Base-by-base conservation (phyloP, 345 rosid species). In the Camelina laxa region DNA sequence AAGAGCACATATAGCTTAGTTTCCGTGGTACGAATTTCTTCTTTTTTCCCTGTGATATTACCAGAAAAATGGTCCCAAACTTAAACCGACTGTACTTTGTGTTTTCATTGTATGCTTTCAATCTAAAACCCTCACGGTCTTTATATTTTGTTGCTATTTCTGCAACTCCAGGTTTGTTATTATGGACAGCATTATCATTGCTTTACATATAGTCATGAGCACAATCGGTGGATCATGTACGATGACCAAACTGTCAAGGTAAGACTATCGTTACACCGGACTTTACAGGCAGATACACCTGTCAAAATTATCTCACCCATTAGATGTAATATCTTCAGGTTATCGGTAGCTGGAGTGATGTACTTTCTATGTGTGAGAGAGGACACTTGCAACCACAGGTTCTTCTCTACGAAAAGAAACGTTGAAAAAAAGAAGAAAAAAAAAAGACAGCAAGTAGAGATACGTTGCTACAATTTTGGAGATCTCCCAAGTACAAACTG, bases 311-410 rank as follows among this genome's bases (percentile, higher is more conserved):
- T 65, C 31, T 65, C 36, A 50, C 69, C 53, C n/a, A 13, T 19
- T 17, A 70, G 20, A 72, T 51, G 67, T 41, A 72, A 67, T 80
- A 62, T 69, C 41, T 61, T 65, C 67, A 94, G 98, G 96, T 87
- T 27, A 80, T 91, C 69, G 99, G 99, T 69, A 67, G 83, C 82
- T 91, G 97, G 99, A 69, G 72, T 5, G 96, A 91, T 75, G 96
- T 94, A 55, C 85, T 90, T 69, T 75, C 77, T 55, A 84, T 87
- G 85, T 94, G 96, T 31, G 86, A 88, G 73, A 89, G 77, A 76
- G 97, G 99, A 79, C 99, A 79, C 74, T 82, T 91, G 87, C 99
- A 94, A 70, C 97, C 98, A 41, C 98, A 94, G 84, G 95, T 91
- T 81, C 89, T 94, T 57, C 91, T 94, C 84, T 94, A 84, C 55